These are phyloP conservation scores for Maudiozyma bulderi DNA, from an alignment of 805 yeast genomes.

Conservation along the genomic window DNA sequence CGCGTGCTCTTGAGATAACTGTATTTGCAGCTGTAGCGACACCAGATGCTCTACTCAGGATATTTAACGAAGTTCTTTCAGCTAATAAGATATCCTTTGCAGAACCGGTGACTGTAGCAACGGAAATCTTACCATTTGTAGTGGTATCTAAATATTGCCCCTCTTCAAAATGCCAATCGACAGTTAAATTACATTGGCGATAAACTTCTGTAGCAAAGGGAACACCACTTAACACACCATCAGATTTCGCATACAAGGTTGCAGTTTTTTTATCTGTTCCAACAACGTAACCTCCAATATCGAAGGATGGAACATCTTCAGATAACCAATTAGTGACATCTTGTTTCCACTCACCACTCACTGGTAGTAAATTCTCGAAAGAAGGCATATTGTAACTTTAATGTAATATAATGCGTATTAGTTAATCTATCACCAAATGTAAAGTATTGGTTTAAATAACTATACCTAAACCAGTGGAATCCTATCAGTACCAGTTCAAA, in stretches of 20 bases:
- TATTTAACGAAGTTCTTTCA: slow-evolving; percentile 77
- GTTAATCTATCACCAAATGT: too few species aligned
- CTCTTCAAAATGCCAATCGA: slow-evolving; percentile 66
- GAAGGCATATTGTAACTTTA: slow-evolving; percentile 15
- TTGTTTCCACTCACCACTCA: slow-evolving; percentile 71
- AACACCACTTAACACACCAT: slow-evolving; percentile 73
- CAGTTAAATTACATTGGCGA: slow-evolving; percentile 58
- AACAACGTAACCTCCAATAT: slow-evolving; percentile 92
- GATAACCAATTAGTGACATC: slow-evolving; percentile 65
- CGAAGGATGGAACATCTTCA: slow-evolving; percentile 91
- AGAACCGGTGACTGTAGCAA: slow-evolving; percentile 73
- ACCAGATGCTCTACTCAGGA: slow-evolving; percentile 77
- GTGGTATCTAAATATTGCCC: slow-evolving; percentile 44
- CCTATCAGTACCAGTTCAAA: too few species aligned
- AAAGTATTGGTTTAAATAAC: too few species aligned
- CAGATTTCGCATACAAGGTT: slow-evolving; percentile 68
- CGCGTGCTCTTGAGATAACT: slow-evolving; percentile 51
- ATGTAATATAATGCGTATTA: not conserved
- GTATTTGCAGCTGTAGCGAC: slow-evolving; percentile 66
- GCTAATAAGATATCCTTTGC: slow-evolving; percentile 71
- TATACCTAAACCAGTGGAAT: too few species aligned
- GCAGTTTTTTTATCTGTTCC: slow-evolving; percentile 67
- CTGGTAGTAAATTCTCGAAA: slow-evolving; percentile 54
- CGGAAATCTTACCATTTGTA: slow-evolving; percentile 47
- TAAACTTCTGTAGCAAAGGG: slow-evolving; percentile 86